Percentiles rank a stretch among this genome's conserved stretches.
These are phyloP conservation scores for Lipomyces kockii DNA, from an alignment of 805 yeast genomes.

Conservation along the genomic window DNA sequence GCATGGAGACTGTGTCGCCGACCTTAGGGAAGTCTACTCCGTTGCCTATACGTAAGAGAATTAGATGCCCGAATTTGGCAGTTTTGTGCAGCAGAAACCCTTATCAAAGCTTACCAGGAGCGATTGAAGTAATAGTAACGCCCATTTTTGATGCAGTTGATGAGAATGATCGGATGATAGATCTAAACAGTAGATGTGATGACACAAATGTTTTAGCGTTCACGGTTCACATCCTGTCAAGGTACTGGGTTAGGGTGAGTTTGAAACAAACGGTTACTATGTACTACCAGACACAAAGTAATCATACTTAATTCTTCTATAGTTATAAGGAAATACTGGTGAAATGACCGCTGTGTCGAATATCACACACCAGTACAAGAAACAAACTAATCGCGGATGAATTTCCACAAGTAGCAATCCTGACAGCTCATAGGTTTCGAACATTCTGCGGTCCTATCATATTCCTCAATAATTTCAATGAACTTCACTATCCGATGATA, in stretches of 20 bases:
- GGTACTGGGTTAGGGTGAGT: too few relatives aligned
- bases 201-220: too few relatives aligned
- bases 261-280: too few relatives aligned
- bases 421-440: conserved; percentile 16
- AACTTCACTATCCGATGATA: conserved; percentile 92
- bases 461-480: conserved; percentile 70
- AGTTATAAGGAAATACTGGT: neutral
- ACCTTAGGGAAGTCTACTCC: conserved; percentile 82
- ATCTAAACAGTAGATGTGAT: conserved; percentile 7
- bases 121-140: conserved; percentile 46
- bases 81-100: neutral
- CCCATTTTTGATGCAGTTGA: conserved; percentile 44
- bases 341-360: neutral
- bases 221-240: too few relatives aligned
- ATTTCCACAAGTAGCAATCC: conserved; percentile 35
- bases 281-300: too few relatives aligned
- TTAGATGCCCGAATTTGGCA: neutral
- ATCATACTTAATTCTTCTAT: neutral
- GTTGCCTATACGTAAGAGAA: conserved; percentile 60
- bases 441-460: conserved; percentile 80
- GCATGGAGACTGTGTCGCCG: conserved; percentile 91
- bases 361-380: neutral
- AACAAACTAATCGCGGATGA: neutral
- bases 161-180: conserved; percentile 20
- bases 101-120: conserved; percentile 45